These are phyloP conservation scores for Calonectria naviculata DNA, from an alignment of 2,329 filamentous ascomycete genomes.

Conservation along the genomic window DNA sequence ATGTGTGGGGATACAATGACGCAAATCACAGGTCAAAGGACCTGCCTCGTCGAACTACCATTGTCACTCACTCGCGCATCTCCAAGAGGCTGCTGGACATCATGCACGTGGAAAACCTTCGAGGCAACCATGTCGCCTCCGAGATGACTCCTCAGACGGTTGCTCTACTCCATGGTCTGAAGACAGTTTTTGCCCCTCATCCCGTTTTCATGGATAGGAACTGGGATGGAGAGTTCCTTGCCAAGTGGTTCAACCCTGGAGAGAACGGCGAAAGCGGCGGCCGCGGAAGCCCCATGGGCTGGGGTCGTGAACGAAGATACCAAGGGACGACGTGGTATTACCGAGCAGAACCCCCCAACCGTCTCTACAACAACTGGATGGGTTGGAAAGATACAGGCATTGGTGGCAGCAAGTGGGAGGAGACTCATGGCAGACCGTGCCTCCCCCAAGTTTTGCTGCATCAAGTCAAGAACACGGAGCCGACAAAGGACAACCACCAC, in stretches of 20 bases:
- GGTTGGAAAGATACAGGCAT: constrained; percentile 67
- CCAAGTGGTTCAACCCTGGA: constrained; percentile 71
- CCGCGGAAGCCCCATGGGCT: constrained; percentile 67
- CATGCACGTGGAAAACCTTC: constrained; percentile 82
- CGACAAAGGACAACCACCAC: constrained; percentile 57
- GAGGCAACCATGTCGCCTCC: constrained; percentile 80
- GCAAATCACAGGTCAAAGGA: constrained; percentile 60
- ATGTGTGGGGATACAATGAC: constrained; percentile 75
- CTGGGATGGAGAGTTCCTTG: constrained; percentile 68
- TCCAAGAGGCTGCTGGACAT: constrained; percentile 78
- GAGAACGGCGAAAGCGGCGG: constrained; percentile 65
- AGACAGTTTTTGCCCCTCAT: constrained; percentile 82
- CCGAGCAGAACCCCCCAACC: constrained; percentile 65
- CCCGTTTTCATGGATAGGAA: constrained; percentile 83
- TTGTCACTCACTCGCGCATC: constrained; percentile 80
- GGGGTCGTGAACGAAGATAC: constrained; percentile 68
- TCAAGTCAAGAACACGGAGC: constrained; percentile 68
- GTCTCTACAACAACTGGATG: constrained; percentile 73
- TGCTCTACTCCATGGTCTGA: constrained; percentile 81
- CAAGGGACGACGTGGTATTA: constrained; percentile 72
- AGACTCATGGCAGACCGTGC: constrained; percentile 65
- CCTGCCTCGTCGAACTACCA: constrained; percentile 79
- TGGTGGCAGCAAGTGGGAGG: constrained; percentile 68
- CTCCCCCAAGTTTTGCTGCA: constrained; percentile 70
- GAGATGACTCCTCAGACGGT: constrained; percentile 84